Percentiles rank a stretch among this genome's conserved stretches.
These are phyloP conservation scores for Scutellaria minor DNA, from an alignment of 257 asterid genomes.

Conservation along the genomic window DNA sequence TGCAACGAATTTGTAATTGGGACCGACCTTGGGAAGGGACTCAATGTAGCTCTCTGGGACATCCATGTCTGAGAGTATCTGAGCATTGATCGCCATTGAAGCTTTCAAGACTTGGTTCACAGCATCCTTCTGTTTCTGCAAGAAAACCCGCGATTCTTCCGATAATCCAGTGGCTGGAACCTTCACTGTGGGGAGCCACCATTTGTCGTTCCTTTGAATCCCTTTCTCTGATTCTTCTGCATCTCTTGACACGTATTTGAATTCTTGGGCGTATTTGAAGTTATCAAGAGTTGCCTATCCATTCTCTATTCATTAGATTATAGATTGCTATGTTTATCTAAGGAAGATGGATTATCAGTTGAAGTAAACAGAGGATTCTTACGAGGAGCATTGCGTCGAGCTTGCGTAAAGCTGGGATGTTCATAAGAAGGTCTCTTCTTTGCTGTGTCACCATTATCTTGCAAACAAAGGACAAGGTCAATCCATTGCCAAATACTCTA, in stretches of 20 bases:
- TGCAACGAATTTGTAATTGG: not conserved
- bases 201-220: constrained; percentile 65
- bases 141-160: constrained; percentile 53
- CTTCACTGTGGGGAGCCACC: constrained; percentile 91
- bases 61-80: constrained; percentile 81
- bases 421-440: constrained; percentile 65
- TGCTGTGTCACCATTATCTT: constrained; percentile 87
- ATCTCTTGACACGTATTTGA: constrained; percentile 67
- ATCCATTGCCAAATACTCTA: not conserved
- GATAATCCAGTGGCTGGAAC: constrained; percentile 80
- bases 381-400: constrained; percentile 81
- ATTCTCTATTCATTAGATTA: not conserved
- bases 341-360: too few relatives aligned
- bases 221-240: constrained; percentile 77
- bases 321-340: too few relatives aligned
- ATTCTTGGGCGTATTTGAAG: constrained; percentile 62
- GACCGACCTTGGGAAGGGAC: constrained; percentile 75
- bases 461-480: not conserved
- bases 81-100: constrained; percentile 91
- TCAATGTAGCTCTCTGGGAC: constrained; percentile 88
- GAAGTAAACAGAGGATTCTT: constrained; percentile 31
- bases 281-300: constrained; percentile 72
- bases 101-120: constrained; percentile 85
- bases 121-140: constrained; percentile 73
- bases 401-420: constrained; percentile 82